Base-by-base conservation (phyloP, 2,329 filamentous ascomycete species). In the Stagonosporopsis chrysanthemi region DNA sequence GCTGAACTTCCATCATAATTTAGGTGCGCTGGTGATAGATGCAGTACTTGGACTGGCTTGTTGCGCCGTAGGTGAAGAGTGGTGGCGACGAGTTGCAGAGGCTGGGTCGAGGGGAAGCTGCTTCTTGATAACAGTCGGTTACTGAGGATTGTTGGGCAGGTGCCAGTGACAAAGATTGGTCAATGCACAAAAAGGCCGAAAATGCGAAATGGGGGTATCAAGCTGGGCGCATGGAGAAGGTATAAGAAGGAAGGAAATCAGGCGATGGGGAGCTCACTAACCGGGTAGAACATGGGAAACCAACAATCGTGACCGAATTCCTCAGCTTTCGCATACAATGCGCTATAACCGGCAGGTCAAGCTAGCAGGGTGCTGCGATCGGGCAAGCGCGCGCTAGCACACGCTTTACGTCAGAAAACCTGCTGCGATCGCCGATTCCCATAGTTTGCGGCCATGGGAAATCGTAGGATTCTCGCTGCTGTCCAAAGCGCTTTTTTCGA, bases 1-100 rank as follows among this genome's bases (percentile, higher is more conserved):
- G 56, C 11, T 70, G 61, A 4, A 69, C 52, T 24, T 70, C 63
- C 60, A 62, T 67, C 56, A 66, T 65, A 59, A 28, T 47, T 44
- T 56, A 44, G 19, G 2, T 24, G 19, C 22, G 24, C 26, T 24
- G 22, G 4, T 50, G 17, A 4, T 19, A 15, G 14, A 0, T 31
- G 4, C 3, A 23, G 14, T 6, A 19, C 14, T 43, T 3, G 4
- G 15, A 43, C 6, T 3, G 7, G 17, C 19, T 17, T 29, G 23
- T 19, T 6, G 14, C 3, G 29, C 29, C 24, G 17, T 38, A 4
- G 4, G 6, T 40, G 38, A 22, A 23, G 11, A 6, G 23, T 4
- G 26, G n/a, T 41, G n/a, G 22, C n/a, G n/a, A 17, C 22, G 17
- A 24, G 28, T 6, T 41, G 29, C 36, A 36, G 19, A 38, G 17